These are phyloP conservation scores for Petasospora fabianii DNA, from an alignment of 1,139 yeast species.

Conservation along the genomic window DNA sequence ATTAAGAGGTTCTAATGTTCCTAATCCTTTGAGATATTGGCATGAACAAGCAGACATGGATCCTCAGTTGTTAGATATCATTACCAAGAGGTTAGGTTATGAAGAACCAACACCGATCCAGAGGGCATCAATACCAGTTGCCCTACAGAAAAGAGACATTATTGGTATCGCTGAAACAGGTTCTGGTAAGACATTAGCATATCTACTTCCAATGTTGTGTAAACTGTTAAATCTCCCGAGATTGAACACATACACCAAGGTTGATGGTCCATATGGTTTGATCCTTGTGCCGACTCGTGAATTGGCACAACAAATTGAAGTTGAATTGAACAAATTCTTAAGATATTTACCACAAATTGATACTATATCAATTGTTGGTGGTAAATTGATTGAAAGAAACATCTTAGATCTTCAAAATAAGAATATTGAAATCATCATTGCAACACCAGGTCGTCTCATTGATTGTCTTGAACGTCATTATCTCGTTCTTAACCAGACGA, in stretches of 20 bases:
- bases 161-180: conserved; percentile 97
- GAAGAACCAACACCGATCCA: conserved; percentile 83
- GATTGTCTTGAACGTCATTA: conserved; percentile 73
- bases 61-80: conserved; percentile 35
- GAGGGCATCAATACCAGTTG: conserved; percentile 80
- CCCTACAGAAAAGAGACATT: conserved; percentile 56
- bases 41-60: conserved; percentile 56
- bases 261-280: conserved; percentile 63
- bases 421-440: conserved; percentile 71
- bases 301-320: conserved; percentile 79
- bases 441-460: conserved; percentile 88
- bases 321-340: conserved; percentile 56
- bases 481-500: conserved; percentile 56
- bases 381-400: conserved; percentile 79
- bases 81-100: conserved; percentile 44
- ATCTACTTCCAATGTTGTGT: conserved; percentile 66
- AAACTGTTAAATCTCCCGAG: conserved; percentile 49
- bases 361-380: conserved; percentile 79
- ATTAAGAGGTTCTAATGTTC: conserved; percentile 47
- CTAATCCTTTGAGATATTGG: conserved; percentile 75
- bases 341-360: conserved; percentile 40
- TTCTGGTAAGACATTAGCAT: conserved; percentile 90
- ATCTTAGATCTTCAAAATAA: conserved; percentile 57
- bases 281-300: conserved; percentile 92
- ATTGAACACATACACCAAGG: conserved; percentile 35